Evolutionary conservation across 345 rosid genomes (phyloP).

Genomic region (Microthlaspi erraticum): DNA sequence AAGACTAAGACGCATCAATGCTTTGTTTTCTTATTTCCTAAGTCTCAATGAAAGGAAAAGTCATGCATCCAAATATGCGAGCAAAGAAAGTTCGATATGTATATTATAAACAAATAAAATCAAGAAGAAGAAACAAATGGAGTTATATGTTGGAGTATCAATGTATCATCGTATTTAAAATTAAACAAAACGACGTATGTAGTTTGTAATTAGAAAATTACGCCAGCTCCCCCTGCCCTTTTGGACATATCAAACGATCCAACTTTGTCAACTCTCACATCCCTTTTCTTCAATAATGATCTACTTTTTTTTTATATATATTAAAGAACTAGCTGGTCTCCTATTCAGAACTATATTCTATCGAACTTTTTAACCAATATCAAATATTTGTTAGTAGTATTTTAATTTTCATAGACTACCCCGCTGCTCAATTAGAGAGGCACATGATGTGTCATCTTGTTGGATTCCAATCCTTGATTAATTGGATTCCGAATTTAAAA

Average conservation of each 20-base stretch:
- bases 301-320: constrained; percentile 13
- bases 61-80: constrained; percentile 29
- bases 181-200: constrained; percentile 10
- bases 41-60: not conserved
- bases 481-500: constrained; percentile 30
- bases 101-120: not conserved
- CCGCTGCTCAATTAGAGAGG: constrained; percentile 36
- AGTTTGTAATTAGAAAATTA: constrained; percentile 26
- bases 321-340: constrained; percentile 20
- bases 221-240: constrained; percentile 37
- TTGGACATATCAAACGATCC: constrained; percentile 41
- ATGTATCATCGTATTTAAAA: no score
- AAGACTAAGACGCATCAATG: not conserved
- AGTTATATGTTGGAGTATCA: not conserved
- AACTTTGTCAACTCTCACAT: constrained; percentile 42
- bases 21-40: not conserved
- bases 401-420: constrained; percentile 32
- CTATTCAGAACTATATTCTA: not conserved
- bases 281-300: constrained; percentile 32
- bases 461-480: constrained; percentile 35
- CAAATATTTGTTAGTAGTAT: no score
- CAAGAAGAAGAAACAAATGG: not conserved
- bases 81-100: constrained; percentile 13
- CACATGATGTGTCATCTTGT: constrained; percentile 46
- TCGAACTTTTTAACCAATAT: no score